phyloP scores from a whole-genome alignment of 164 flowering plant genomes.

The Vitis rupestris region DNA sequence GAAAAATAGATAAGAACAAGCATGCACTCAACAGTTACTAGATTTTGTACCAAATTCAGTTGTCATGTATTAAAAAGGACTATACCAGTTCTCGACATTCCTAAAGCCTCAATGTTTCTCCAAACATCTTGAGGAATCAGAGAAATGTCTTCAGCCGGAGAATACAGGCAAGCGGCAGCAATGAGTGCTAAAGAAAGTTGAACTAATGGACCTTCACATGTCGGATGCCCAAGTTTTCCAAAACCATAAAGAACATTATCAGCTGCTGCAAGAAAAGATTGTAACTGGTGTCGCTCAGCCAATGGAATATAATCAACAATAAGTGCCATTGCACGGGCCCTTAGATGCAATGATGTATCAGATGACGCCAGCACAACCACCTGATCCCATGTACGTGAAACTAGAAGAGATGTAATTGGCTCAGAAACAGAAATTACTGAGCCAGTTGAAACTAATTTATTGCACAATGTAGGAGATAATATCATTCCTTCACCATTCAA shows the following conservation, averaged over 20 bases:
- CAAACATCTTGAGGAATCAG: constrained; percentile 77
- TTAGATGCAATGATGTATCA: constrained; percentile 54
- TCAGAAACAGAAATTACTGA: constrained; percentile 32
- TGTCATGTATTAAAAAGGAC: background rate
- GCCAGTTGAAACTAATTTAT: constrained; percentile 25
- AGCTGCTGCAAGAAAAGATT: constrained; percentile 58
- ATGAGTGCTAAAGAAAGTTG: constrained; percentile 71
- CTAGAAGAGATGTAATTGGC: constrained; percentile 45
- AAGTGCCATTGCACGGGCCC: constrained; percentile 58
- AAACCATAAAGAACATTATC: constrained; percentile 57
- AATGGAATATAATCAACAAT: constrained; percentile 62
- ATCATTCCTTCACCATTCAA: constrained; percentile 25
- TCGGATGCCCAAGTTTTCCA: constrained; percentile 42
- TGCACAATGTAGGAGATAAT: constrained; percentile 13
- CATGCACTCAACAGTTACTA: background rate
- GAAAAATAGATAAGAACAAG: background rate
- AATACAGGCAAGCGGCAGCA: constrained; percentile 70
- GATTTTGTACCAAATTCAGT: background rate
- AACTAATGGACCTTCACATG: constrained; percentile 53
- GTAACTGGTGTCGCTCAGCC: constrained; percentile 51
- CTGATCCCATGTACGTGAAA: constrained; percentile 76
- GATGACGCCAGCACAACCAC: constrained; percentile 64
- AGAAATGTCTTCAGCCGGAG: constrained; percentile 66
- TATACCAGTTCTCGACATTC: constrained; percentile 61
- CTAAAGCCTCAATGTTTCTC: constrained; percentile 61